Conservation (phyloP, 805 yeast genomes). For the Lipomyces anomalus region DNA sequence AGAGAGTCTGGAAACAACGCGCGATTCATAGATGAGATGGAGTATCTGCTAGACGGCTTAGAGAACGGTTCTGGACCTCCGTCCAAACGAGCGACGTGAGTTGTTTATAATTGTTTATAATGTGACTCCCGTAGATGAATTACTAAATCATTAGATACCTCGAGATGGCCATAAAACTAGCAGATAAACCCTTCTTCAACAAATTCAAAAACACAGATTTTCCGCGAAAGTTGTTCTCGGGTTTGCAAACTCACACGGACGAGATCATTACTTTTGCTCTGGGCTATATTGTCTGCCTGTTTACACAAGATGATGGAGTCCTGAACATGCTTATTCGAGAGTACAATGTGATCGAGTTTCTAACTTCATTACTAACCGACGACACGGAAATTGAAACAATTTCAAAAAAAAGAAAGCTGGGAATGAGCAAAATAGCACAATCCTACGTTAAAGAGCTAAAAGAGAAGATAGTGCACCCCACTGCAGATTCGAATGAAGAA, state of each 20-base stretch:
- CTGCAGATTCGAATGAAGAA: conserved; percentile 1
- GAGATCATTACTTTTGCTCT: conserved; percentile 12
- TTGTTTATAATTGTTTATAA: too few relatives aligned
- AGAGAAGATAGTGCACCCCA: background rate
- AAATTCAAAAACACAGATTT: conserved; percentile 18
- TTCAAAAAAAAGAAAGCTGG: conserved; percentile 1
- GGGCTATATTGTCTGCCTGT: conserved; percentile 6
- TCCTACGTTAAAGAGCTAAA: conserved; percentile 11
- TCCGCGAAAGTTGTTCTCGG: conserved; percentile 5
- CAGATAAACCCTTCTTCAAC: conserved; percentile 13
- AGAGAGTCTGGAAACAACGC: conserved; percentile 24
- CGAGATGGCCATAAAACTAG: conserved; percentile 16
- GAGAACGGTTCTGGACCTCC: conserved; percentile 4
- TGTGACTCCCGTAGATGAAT: too few relatives aligned
- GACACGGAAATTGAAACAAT: conserved; percentile 6
- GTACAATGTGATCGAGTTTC: conserved; percentile 2
- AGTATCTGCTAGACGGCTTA: conserved; percentile 24
- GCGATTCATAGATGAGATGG: conserved; percentile 25
- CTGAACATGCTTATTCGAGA: conserved; percentile 7
- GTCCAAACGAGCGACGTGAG: conserved; percentile 7
- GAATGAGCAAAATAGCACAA: conserved; percentile 6
- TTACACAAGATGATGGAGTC: conserved; percentile 12
- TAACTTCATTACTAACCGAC: conserved; percentile 2
- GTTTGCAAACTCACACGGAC: conserved; percentile 2
- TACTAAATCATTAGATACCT: conserved; percentile 1